Conservation (phyloP, 2,329 filamentous ascomycete genomes). For the Sporothrix globosa region DNA sequence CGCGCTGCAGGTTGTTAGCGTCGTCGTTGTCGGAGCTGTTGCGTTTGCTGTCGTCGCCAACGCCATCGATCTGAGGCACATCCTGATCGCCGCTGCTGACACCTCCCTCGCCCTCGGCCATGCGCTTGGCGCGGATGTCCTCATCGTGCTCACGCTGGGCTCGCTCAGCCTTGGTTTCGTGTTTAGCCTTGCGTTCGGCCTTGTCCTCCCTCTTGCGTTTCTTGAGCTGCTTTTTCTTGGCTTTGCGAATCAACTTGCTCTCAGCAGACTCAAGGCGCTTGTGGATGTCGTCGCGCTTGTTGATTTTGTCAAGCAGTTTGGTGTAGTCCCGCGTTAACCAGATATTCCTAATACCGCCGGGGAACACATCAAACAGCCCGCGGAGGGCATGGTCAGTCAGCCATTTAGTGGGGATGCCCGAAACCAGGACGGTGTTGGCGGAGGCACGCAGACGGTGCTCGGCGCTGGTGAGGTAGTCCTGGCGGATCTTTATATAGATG, state of each 20-base stretch:
- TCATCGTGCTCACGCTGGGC: slow-evolving; percentile 52
- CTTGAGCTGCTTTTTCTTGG: slow-evolving; percentile 79
- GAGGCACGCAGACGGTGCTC: slow-evolving; percentile 92
- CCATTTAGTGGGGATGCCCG: slow-evolving; percentile 89
- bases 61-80: slow-evolving; percentile 54
- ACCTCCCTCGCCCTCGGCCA: slow-evolving; percentile 56
- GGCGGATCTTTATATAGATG: slow-evolving; percentile 88
- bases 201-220: slow-evolving; percentile 66
- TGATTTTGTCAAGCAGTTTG: slow-evolving; percentile 80
- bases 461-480: slow-evolving; percentile 91
- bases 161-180: slow-evolving; percentile 56
- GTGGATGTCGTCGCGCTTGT: slow-evolving; percentile 72
- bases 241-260: slow-evolving; percentile 78
- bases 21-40: slow-evolving; percentile 32
- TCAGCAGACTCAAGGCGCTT: slow-evolving; percentile 76
- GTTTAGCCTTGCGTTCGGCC: slow-evolving; percentile 59
- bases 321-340: slow-evolving; percentile 95
- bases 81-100: slow-evolving; percentile 57
- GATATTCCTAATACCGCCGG: slow-evolving; percentile 90
- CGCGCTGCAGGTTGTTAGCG: slow-evolving; percentile 29
- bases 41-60: slow-evolving; percentile 34
- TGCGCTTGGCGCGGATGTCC: slow-evolving; percentile 54
- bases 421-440: slow-evolving; percentile 92
- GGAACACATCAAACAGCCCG: slow-evolving; percentile 91
- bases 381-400: slow-evolving; percentile 78